These are phyloP conservation scores for Phytophthora ramorum DNA, from an alignment of 352 stramenopile species.

Conservation along the genomic window DNA sequence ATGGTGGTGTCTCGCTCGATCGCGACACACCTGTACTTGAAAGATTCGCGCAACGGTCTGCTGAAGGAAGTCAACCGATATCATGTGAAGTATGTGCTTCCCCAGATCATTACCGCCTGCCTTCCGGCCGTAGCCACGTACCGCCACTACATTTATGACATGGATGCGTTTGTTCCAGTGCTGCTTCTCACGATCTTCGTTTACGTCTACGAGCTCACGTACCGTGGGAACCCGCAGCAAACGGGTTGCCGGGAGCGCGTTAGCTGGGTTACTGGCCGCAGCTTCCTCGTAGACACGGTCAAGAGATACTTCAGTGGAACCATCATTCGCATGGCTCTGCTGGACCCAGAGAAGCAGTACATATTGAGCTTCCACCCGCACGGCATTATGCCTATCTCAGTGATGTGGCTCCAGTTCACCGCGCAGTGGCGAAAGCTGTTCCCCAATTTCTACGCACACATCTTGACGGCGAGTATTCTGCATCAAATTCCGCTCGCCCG, in stretches of 20 bases:
- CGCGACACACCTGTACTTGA: constrained; percentile 63
- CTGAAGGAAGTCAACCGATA: constrained; percentile 54
- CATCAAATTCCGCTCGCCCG: constrained; percentile 82
- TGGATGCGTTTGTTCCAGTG: constrained; percentile 53
- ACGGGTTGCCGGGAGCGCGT: constrained; percentile 60
- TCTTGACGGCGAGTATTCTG: constrained; percentile 80
- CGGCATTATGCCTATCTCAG: constrained; percentile 77
- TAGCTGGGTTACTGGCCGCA: constrained; percentile 49
- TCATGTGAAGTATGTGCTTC: constrained; percentile 63
- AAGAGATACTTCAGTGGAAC: constrained; percentile 71
- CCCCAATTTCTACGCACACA: constrained; percentile 67
- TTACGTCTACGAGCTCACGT: constrained; percentile 77
- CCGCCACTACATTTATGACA: constrained; percentile 55
- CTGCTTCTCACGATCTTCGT: constrained; percentile 53
- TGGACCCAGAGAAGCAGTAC: constrained; percentile 72
- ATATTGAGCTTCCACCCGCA: constrained; percentile 84
- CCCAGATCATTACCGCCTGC: constrained; percentile 41
- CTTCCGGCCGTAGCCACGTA: constrained; percentile 58
- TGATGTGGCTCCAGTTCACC: constrained; percentile 84
- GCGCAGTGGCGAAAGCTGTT: constrained; percentile 72
- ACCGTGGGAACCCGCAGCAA: constrained; percentile 69
- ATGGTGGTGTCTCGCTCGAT: constrained; percentile 68
- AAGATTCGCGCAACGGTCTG: constrained; percentile 62
- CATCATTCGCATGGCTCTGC: constrained; percentile 60
- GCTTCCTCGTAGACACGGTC: constrained; percentile 61